Evolutionary conservation across 495 filamentous ascomycete species (phyloP), one percentile per base, ranked within the genome.

Genomic region (Amorphotheca resinae): DNA sequence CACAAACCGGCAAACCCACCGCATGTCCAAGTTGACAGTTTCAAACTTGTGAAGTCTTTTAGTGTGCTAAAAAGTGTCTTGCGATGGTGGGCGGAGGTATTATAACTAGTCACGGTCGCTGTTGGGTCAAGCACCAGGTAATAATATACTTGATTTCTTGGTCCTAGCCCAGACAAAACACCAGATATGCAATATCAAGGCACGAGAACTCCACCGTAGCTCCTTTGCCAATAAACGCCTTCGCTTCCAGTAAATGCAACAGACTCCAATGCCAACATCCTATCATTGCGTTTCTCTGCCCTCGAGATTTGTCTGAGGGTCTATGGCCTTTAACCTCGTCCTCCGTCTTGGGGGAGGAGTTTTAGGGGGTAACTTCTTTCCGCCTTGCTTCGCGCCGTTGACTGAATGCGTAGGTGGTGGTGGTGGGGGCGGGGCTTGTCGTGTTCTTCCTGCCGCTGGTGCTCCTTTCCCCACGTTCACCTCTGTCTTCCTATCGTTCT

Each of bases 331-430:
- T 14, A 68, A 49, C 44, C 60, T 67, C 22, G 66, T 64, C 36
- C 57, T 57, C 12, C 72, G 64, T 45, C 72, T 54, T 17, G 72
- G 72, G 1, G 72, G 72, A 1, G 72, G 72, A 3, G 70, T 61
- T 49, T 74, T 72, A 0, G 72, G 72, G 12, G 72, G 72, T n/a
- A 63, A 38, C 52, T 68, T 74, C 53, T 40, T 40, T 14, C 11
- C 22, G 9, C 4, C 9, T 28, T 18, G n/a, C 11, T 73, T 75
- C 18, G 38, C 26, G 0, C 49, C 48, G 16, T 59, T 52, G 5
- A 57, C 22, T 14, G 49, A 43, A 3, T 55, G 16, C 3, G 45
- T 12, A 9, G 56, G 59, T 33, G 55, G 49, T 38, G 59, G 52
- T 15, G 63, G 51, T 18, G 69, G 70, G 11, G 65, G 59, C 57